Base-by-base conservation (phyloP, 2,329 filamentous ascomycete species). In the Fusarium fujikuroi region DNA sequence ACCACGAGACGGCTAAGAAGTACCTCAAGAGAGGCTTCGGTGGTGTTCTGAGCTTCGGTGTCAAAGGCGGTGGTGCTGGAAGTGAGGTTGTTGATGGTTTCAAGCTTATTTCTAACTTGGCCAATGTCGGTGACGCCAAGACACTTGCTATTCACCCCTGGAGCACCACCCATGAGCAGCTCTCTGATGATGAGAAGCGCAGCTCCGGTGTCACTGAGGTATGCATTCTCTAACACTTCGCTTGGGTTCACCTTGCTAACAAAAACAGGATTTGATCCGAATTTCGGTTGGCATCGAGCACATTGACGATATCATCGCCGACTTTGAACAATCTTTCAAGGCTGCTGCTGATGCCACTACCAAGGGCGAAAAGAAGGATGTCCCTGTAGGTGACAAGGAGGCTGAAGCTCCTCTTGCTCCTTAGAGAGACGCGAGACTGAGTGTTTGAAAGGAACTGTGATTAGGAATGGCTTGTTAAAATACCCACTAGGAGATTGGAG, bases 271-370 rank as follows among this genome's bases (percentile, higher is more conserved):
- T 79, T 90, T 95, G 43, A 97, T 98, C 83, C 93, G 95, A 72
- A 96, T 98, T 79, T 98, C 95, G 0, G 95, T 98, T 66, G 95
- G 95, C 59, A 97, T 93, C 2, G 95, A 98, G 85, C 95, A 98
- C 82, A 97, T 98, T 80, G 95, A 97, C 85, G 95, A 98, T 80
- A 98, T 98, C 78, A 96, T 97, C 79, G 92, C 91, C 77, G 95
- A 98, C 84, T 98, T 98, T 81, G 92, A 95, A 83, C 95, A 97
- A 86, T 93, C 93, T 0, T 97, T 98, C 83, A 88, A 90, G 80
- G 87, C 89, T 32, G 87, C 89, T 1, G 78, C 82, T 30, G 87
- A 85, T 12, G 82, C 87, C 8, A 83, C 78, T n/a, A 82, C 80
- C 12, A 77, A 80, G 50, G 80, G 77, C 5, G 78, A 73, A 61